phyloP scores from a whole-genome alignment of 2,329 filamentous ascomycete species.

The Fusarium sp. region DNA sequence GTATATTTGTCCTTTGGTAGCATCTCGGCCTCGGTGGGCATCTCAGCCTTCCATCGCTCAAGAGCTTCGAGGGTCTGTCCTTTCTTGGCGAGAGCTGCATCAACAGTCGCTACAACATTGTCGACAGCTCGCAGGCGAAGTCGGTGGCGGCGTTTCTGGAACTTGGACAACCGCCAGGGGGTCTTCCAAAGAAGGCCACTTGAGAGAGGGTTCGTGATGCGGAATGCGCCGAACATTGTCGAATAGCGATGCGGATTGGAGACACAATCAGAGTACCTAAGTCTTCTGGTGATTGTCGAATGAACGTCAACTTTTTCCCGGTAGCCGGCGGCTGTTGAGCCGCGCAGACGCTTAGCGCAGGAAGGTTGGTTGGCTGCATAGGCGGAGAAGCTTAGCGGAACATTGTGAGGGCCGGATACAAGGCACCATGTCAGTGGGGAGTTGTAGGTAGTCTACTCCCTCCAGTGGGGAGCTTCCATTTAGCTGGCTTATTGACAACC shows the following conservation, averaged over 20 bases:
- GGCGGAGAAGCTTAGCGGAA: constrained; percentile 38
- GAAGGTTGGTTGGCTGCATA: constrained; percentile 20
- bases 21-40: constrained; percentile 97
- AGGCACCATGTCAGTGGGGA: constrained; percentile 2
- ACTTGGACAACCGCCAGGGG: constrained; percentile 92
- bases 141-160: constrained; percentile 89
- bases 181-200: constrained; percentile 95
- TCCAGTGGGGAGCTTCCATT: neutral
- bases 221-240: constrained; percentile 85
- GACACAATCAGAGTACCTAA: constrained; percentile 2
- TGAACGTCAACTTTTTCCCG: constrained; percentile 39
- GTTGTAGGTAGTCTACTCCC: neutral
- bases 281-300: constrained; percentile 29
- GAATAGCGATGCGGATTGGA: constrained; percentile 16
- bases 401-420: constrained; percentile 37
- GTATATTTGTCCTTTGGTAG: constrained; percentile 96
- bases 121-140: constrained; percentile 87
- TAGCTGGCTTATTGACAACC: neutral
- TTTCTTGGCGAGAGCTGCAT: constrained; percentile 78
- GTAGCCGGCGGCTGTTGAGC: constrained; percentile 25
- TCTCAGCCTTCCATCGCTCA: constrained; percentile 91
- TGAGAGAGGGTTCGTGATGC: constrained; percentile 77
- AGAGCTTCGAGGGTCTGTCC: constrained; percentile 79
- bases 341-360: constrained; percentile 10
- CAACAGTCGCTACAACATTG: constrained; percentile 83